phyloP scores from a whole-genome alignment of 148 eudicot species.

The Chenopodium album region DNA sequence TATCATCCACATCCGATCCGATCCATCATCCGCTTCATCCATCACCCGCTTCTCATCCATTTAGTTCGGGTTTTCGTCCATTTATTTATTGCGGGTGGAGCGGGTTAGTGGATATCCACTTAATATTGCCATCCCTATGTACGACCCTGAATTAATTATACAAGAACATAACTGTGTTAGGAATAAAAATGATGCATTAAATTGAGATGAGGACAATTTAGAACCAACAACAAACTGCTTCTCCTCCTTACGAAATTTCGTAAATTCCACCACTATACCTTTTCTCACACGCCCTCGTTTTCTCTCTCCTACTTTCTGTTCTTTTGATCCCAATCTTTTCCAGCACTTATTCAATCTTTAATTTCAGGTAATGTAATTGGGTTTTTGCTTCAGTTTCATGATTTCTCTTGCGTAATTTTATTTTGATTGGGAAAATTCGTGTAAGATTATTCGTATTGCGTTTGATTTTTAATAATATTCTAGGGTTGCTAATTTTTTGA shows the following conservation, averaged over 20 bases:
- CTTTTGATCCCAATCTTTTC: background rate
- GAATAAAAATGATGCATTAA: background rate
- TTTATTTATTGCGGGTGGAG: no score
- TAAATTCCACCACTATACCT: background rate
- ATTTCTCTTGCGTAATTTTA: background rate
- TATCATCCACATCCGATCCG: no score
- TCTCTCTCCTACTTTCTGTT: conserved; percentile 9
- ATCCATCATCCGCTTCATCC: no score
- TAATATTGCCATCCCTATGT: no score
- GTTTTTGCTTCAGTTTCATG: background rate
- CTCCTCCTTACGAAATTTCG: background rate
- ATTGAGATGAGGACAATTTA: background rate
- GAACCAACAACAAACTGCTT: background rate
- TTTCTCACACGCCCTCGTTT: background rate
- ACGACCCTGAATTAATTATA: background rate
- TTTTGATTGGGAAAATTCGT: background rate
- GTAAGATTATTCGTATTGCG: background rate
- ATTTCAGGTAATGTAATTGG: background rate
- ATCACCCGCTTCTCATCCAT: no score
- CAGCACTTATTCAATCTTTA: background rate
- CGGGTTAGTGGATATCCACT: no score
- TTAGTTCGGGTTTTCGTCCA: no score
- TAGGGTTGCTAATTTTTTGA: background rate
- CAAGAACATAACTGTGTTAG: no score
- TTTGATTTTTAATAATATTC: background rate